phyloP scores from a whole-genome alignment of 1,284 basidiomycete genomes.

The Pterula multifida region DNA sequence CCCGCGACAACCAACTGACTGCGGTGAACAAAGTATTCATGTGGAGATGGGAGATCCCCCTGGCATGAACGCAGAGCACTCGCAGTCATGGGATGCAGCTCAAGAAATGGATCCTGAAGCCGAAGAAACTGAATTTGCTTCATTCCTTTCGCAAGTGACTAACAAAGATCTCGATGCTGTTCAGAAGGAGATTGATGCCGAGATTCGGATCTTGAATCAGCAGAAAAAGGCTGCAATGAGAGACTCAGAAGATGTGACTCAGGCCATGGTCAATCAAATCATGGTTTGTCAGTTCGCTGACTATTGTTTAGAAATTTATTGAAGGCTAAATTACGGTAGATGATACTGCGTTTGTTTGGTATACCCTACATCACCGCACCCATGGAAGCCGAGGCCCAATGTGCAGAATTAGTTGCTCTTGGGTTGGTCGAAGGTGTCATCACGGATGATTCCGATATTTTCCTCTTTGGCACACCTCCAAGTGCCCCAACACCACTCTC shows the following conservation, averaged over 20 bases:
- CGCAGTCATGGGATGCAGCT: constrained; percentile 48
- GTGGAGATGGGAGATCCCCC: constrained; percentile 6
- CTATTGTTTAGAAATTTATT: background rate
- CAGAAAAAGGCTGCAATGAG: constrained; percentile 84
- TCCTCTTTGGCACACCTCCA: constrained; percentile 81
- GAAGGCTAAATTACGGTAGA: constrained; percentile 24
- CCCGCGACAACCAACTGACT: too few species aligned
- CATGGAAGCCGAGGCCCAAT: constrained; percentile 99
- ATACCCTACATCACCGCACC: constrained; percentile 98
- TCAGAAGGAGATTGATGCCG: constrained; percentile 82
- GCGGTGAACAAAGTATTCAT: too few species aligned
- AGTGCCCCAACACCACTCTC: background rate
- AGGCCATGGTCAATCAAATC: constrained; percentile 92
- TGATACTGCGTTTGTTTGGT: constrained; percentile 87
- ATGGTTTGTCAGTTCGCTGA: constrained; percentile 45
- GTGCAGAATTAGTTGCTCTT: constrained; percentile 80
- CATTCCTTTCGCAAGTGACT: constrained; percentile 84
- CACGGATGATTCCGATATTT: constrained; percentile 98
- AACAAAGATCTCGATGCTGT: constrained; percentile 74
- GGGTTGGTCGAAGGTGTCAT: constrained; percentile 94
- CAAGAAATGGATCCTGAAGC: constrained; percentile 71
- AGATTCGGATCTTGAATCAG: constrained; percentile 73
- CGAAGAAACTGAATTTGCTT: constrained; percentile 86
- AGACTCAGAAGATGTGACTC: constrained; percentile 90
- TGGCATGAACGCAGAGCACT: constrained; percentile 13